Evolutionary conservation across 495 filamentous ascomycete genomes (phyloP), one percentile per base, ranked within the genome.

Genomic region (Acidomyces sp.): DNA sequence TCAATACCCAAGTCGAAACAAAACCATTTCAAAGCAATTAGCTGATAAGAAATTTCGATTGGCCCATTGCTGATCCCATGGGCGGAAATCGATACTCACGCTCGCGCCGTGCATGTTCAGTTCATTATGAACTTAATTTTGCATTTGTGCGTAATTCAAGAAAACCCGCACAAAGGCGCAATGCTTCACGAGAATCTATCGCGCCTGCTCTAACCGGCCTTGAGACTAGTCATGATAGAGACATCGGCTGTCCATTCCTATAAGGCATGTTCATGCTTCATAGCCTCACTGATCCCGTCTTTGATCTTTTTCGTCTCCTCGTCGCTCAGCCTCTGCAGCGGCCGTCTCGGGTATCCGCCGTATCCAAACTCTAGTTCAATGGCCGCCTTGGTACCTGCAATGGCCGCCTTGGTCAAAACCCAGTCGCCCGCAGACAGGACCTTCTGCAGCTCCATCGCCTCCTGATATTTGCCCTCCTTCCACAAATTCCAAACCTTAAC

Each of bases 361-460:
- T 92, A 93, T 26, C 85, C 84, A 56, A 75, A 88, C 56, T 84
- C 86, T 33, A 63, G 72, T 64, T 88, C 78, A 45, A 93, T 80
- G 16, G 82, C 84, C 49, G 70, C 68, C 68, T 93, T 92, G 24
- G 85, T 90, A 6, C 85, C 84, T 3, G 85, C 79, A 49, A 92
- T 85, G 28, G 82, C 80, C 4, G 80, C 66, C 67, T 87, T 90
- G 37, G 83, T 88, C 23, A 92, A 65, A 26, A 84, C 75, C 85
- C 85, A 93, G 51, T 93, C 85, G 19, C 78, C 80, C 55, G 69
- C 74, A 38, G 75, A 77, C 38, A 93, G 68, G 3, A 70, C 57
- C 53, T 76, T 72, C 57, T 93, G 85, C 26, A 81, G 64, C 50
- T 71, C 71, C 28, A 80, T 73, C 1, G 83, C 80, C 65, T 87